Conservation (phyloP, 106 monocot genomes). For the Platanthera guangdongensis region DNA sequence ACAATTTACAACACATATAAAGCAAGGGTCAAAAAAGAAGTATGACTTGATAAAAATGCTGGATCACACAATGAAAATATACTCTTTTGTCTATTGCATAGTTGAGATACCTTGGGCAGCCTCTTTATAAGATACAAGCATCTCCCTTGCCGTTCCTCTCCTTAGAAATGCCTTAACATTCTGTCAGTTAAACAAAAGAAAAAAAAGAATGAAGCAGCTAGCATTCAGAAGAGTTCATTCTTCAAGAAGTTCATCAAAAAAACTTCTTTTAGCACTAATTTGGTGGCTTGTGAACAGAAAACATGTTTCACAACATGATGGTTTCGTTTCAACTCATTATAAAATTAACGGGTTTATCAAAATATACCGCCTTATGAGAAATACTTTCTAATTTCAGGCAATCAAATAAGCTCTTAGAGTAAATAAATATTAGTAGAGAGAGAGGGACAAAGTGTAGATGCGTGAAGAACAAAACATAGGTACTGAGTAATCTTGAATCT, state of each 20-base stretch:
- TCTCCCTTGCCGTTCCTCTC: slow-evolving; percentile 86
- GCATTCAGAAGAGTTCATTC: too few species aligned
- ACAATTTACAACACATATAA: too few species aligned
- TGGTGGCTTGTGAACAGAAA: too few species aligned
- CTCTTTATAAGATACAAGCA: slow-evolving; percentile 67
- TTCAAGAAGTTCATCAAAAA: not conserved
- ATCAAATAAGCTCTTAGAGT: too few species aligned
- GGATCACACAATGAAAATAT: not conserved
- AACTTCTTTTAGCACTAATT: not conserved
- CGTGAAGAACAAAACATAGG: not conserved
- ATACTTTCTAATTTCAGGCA: too few species aligned
- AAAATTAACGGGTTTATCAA: too few species aligned
- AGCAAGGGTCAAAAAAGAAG: not conserved
- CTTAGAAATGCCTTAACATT: slow-evolving; percentile 95
- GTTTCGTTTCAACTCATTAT: too few species aligned
- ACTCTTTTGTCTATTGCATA: not conserved
- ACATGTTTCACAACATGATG: too few species aligned
- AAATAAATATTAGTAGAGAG: not conserved
- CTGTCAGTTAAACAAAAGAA: slow-evolving; percentile 16
- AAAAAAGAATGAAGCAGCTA: slow-evolving; percentile 3
- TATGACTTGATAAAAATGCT: not conserved
- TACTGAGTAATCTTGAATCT: too few species aligned
- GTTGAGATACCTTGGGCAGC: slow-evolving; percentile 61
- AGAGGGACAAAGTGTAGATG: not conserved
- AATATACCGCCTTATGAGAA: too few species aligned